A percentile compares a stretch with the other conserved stretches of the same genome.
Conservation (phyloP, 371 early-diverging fungal species). For the Mucor lusitanicus region DNA sequence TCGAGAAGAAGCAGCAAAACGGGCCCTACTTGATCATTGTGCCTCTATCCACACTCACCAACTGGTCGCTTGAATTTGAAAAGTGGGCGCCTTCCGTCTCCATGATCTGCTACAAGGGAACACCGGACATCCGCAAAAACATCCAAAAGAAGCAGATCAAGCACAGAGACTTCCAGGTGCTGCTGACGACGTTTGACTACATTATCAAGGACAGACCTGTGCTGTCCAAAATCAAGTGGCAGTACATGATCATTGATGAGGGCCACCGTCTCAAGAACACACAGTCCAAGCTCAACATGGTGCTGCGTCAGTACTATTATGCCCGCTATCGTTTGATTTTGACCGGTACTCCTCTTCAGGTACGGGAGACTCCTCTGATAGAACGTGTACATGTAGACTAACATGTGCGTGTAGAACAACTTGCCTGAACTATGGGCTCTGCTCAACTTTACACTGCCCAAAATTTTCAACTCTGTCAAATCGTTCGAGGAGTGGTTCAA, state of each 20-base stretch:
- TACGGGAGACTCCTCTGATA: constrained; percentile 22
- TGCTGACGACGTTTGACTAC: constrained; percentile 98
- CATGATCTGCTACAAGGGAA: constrained; percentile 92
- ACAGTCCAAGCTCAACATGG: constrained; percentile 83
- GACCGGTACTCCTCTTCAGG: constrained; percentile 99
- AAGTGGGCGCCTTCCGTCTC: constrained; percentile 97
- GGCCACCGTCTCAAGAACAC: constrained; percentile 99
- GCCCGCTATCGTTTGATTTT: constrained; percentile 95
- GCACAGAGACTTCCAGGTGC: constrained; percentile 87
- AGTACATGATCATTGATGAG: constrained; percentile 98
- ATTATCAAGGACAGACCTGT: constrained; percentile 91
- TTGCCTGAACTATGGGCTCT: constrained; percentile 98
- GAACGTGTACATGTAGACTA: neutral
- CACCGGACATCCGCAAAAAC: constrained; percentile 72
- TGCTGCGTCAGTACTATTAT: constrained; percentile 83
- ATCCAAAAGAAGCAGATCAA: constrained; percentile 76
- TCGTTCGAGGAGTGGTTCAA: constrained; percentile 99
- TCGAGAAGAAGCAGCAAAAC: constrained; percentile 87
- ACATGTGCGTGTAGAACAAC: constrained; percentile 76
- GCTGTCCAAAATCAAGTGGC: constrained; percentile 89
- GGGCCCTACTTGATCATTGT: constrained; percentile 96
- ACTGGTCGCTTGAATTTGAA: constrained; percentile 97
- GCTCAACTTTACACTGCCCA: constrained; percentile 97
- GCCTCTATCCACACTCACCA: constrained; percentile 94
- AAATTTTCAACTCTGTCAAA: constrained; percentile 93